Base-by-base conservation (phyloP, 805 yeast genomes). In the Metschnikowia picachoensis region DNA sequence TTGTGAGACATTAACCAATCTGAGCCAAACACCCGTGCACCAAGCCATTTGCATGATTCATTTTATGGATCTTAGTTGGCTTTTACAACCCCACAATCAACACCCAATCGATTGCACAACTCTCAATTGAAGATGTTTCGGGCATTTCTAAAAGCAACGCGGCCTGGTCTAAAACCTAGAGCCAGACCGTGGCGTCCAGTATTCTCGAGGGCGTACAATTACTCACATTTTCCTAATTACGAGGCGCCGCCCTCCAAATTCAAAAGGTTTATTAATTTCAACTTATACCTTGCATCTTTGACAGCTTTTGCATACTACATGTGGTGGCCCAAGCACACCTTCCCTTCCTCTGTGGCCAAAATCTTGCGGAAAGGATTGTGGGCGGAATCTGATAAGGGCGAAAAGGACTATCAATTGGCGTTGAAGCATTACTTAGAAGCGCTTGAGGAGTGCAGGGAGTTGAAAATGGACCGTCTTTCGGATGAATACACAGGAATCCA, bases 401-500 rank as follows among this genome's bases (percentile, higher is more conserved):
- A 78, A 16, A 70, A 72, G 41, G 85, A 87, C 60, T 85, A 78
- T 64, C 72, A 76, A 43, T 69, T 79, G 49, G 96, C 97, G 0
- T 68, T 89, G 48, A 76, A 77, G 47, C 73, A 76, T 55, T 92
- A 91, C 64, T 74, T 87, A 37, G 83, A 84, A 52, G 96, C 96
- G 0, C 66, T 90, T 27, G 73, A 79, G 28, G 75, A 78, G 50
- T 83, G 89, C 34, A 76, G 81, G 32, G 68, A 73, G 27, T 65
- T 80, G 38, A 74, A 73, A 0, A 61, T 88, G 67, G 77, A 79
- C 50, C 76, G 76, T 10, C 56, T 85, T 30, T 73, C 80, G 46
- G 94, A 88, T 58, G 92, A 87, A 58, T 91, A 87, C 62, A 91
- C 97, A 0, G 97, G 97, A 0, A 79, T 92, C 43, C 95, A 91